These are phyloP conservation scores for Ceratocystis smalleyi DNA, from an alignment of 2,329 filamentous ascomycete genomes.

Conservation along the genomic window DNA sequence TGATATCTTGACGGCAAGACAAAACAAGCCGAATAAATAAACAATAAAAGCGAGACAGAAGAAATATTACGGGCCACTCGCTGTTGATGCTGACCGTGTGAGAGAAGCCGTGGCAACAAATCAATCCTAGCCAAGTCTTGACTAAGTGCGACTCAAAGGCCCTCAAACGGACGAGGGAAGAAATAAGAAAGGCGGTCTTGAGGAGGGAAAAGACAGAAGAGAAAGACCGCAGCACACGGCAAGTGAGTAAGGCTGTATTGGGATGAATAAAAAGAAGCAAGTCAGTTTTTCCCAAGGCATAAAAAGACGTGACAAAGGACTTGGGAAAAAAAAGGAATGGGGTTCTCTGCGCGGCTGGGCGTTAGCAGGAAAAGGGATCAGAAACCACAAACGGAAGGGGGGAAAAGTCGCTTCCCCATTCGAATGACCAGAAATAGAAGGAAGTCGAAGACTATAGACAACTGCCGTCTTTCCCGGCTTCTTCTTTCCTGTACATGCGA, in stretches of 20 bases:
- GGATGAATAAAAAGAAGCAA: constrained; percentile 18
- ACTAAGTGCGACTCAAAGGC: background rate
- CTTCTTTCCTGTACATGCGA: background rate
- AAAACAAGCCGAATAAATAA: background rate
- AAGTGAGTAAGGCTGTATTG: background rate
- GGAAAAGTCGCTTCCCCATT: background rate
- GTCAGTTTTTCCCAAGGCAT: no score
- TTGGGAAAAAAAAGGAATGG: background rate
- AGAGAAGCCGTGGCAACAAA: background rate
- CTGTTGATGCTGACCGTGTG: no score
- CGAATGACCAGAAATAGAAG: background rate
- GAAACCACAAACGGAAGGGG: constrained; percentile 2
- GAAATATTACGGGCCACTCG: background rate
- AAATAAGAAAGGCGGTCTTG: background rate
- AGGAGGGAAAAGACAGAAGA: background rate
- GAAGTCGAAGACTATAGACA: constrained; percentile 2
- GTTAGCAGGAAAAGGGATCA: constrained; percentile 3
- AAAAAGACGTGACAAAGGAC: background rate
- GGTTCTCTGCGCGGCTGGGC: background rate
- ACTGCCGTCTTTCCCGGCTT: background rate
- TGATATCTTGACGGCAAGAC: background rate
- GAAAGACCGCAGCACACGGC: background rate
- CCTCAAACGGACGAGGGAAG: background rate
- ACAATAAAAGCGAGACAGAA: background rate
- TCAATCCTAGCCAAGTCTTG: background rate